Conservation (phyloP, 2,329 filamentous ascomycete species). For the Grosmannia serpens region DNA sequence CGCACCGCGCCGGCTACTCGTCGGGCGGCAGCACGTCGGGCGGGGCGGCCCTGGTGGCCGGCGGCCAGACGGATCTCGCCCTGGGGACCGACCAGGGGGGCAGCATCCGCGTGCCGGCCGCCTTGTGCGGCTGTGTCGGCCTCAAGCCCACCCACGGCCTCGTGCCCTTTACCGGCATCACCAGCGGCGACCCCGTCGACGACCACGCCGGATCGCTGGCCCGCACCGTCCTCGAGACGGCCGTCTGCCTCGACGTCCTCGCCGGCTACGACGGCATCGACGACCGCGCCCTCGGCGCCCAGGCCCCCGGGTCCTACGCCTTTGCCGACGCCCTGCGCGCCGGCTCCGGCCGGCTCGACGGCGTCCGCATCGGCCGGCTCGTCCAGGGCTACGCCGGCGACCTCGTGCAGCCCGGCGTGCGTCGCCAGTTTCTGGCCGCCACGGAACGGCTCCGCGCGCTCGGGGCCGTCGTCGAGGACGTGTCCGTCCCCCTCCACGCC, state of each 20-base stretch:
- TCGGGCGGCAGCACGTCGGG: conserved; percentile 66
- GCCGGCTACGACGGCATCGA: conserved; percentile 37
- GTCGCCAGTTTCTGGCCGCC: conserved; percentile 23
- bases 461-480: conserved; percentile 29
- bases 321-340: conserved; percentile 25
- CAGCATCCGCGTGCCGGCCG: conserved; percentile 50
- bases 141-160: conserved; percentile 35
- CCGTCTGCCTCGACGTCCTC: conserved; percentile 24
- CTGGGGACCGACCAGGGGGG: conserved; percentile 63
- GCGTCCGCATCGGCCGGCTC: conserved; percentile 31
- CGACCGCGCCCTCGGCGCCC: conserved; percentile 15
- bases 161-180: conserved; percentile 35
- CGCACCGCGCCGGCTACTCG: conserved; percentile 61
- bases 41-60: conserved; percentile 32
- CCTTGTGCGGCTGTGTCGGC: conserved; percentile 26
- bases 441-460: conserved; percentile 22
- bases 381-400: conserved; percentile 27
- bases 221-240: conserved; percentile 26
- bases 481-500: conserved; percentile 34
- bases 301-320: conserved; percentile 16
- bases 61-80: conserved; percentile 28
- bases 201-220: conserved; percentile 35
- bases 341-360: conserved; percentile 19
- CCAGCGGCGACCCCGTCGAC: conserved; percentile 24
- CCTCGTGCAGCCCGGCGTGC: conserved; percentile 25